Conservation (phyloP, 805 yeast genomes). For the Torulaspora franciscae region DNA sequence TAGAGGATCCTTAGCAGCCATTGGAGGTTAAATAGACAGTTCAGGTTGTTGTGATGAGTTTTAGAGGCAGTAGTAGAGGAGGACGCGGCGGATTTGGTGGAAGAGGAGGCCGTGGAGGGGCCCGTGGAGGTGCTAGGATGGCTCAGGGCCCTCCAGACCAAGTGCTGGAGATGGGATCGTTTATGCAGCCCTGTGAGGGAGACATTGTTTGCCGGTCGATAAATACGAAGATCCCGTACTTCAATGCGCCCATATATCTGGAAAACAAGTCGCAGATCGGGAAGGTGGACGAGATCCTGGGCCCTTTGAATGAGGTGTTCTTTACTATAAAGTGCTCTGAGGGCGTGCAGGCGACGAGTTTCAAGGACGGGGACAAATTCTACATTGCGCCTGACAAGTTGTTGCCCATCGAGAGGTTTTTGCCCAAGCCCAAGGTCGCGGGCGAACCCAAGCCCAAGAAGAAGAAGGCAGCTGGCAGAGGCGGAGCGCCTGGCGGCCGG, state of each 20-base stretch:
- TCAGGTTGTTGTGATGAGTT: slow-evolving; percentile 34
- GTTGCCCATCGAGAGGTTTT: slow-evolving; percentile 91
- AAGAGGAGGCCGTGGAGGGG: slow-evolving; percentile 40
- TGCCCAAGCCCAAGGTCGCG: slow-evolving; percentile 89
- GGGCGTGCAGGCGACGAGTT: slow-evolving; percentile 91
- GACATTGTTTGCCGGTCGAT: slow-evolving; percentile 95
- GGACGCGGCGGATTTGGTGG: slow-evolving; percentile 39
- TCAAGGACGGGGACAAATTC: slow-evolving; percentile 94
- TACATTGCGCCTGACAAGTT: slow-evolving; percentile 93
- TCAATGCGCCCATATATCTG: slow-evolving; percentile 96
- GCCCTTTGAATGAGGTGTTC: slow-evolving; percentile 96
- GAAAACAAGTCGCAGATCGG: slow-evolving; percentile 96
- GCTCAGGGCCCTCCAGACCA: slow-evolving; percentile 96
- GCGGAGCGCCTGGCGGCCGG: slow-evolving; percentile 46
- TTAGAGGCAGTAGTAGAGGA: slow-evolving; percentile 40
- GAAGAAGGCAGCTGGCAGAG: slow-evolving; percentile 55
- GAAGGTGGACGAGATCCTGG: slow-evolving; percentile 95
- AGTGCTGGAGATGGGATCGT: slow-evolving; percentile 92
- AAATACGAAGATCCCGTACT: slow-evolving; percentile 91
- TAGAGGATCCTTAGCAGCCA: neutral
- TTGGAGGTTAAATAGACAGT: neutral
- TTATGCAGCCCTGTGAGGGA: slow-evolving; percentile 90
- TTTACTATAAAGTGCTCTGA: slow-evolving; percentile 95
- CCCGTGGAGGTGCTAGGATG: slow-evolving; percentile 63
- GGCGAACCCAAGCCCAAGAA: slow-evolving; percentile 79